Base-by-base conservation (phyloP, 768 basidiomycete genomes). In the Phlebiopsis flavidoalba region DNA sequence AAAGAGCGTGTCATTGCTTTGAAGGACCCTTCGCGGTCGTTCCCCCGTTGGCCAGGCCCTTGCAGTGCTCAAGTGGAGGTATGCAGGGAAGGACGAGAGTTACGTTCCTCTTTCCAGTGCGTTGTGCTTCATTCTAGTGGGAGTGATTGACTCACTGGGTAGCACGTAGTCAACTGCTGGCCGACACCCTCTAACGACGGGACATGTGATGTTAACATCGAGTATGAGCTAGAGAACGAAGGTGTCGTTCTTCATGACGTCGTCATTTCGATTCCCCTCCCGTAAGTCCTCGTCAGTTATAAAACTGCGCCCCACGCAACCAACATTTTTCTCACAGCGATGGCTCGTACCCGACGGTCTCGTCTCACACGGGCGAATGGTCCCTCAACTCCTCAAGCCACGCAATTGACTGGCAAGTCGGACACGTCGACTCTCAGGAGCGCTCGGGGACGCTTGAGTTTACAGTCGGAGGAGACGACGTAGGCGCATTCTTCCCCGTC, bases 161-260 rank as follows among this genome's bases (percentile, higher is more conserved):
- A 51, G 33, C 53, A 33, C 59, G 19, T 64, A 95, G 95, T 99
- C 72, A 99, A 93, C 70, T 95, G 93, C 75, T 98, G 95, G 95
- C 97, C 95, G 12, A 88, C 93, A 12, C 89, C 92, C 6, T 87
- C 91, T 43, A 93, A 92, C 66, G 89, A 93, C 62, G 94, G 94
- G n/a, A 89, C 88, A 1, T 91, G 88, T 65, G 94, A 96, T 64
- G 92, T 98, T 61, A 95, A 91, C 74, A 92, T 98, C 63, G 97
- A 98, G 74, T 98, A 97, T 70, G 95, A 98, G 71, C 88, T 98
- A 50, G 94, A 96, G 71, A 91, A 93, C 64, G 82, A 89, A 63
- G 81, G 80, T 52, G 75, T 98, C 57, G 84, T 85, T 0, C 79
- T 98, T 1, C 84, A 91, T 71, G 92, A 98, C 71, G 83, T 95